Percentiles rank a stretch among this genome's conserved stretches.
These are phyloP conservation scores for Candida coleopterorum DNA, from an alignment of 805 yeast species.

Conservation along the genomic window DNA sequence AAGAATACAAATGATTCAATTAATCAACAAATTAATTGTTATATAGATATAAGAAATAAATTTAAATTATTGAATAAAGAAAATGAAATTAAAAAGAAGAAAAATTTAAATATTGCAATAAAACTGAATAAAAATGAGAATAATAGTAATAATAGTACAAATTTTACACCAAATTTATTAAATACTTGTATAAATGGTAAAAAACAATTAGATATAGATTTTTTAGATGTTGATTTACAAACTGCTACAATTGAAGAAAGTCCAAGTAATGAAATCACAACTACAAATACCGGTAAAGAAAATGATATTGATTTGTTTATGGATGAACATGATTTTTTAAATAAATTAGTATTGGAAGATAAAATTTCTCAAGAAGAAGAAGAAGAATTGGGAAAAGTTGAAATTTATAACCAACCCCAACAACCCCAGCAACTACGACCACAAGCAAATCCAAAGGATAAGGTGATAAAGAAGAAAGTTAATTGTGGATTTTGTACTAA, in stretches of 20 bases:
- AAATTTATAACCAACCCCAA: conserved; percentile 3
- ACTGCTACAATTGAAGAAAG: conserved; percentile 9
- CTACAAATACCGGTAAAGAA: neutral
- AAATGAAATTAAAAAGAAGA: conserved; percentile 7
- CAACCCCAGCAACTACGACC: conserved; percentile 1
- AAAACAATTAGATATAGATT: too few relatives aligned
- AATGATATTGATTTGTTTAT: conserved; percentile 8
- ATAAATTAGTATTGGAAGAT: conserved; percentile 7
- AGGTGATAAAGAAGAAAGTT: conserved; percentile 13
- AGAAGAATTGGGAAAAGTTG: conserved; percentile 8
- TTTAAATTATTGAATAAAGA: conserved; percentile 11
- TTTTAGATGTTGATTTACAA: conserved; percentile 9
- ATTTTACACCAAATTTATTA: neutral
- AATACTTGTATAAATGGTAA: too few relatives aligned
- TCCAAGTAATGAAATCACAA: conserved; percentile 2
- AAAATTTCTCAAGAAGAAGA: conserved; percentile 1
- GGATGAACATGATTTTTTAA: conserved; percentile 11
- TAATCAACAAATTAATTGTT: conserved; percentile 21
- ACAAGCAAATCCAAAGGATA: conserved; percentile 7
- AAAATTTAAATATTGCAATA: too few relatives aligned
- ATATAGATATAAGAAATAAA: conserved; percentile 17
- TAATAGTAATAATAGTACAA: neutral
- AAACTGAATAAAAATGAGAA: neutral
- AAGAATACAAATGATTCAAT: conserved; percentile 6
- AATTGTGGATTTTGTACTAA: conserved; percentile 36